These are phyloP conservation scores for Triticum monococcum DNA, from an alignment of 176 grass and related monocot genomes.

Conservation along the genomic window DNA sequence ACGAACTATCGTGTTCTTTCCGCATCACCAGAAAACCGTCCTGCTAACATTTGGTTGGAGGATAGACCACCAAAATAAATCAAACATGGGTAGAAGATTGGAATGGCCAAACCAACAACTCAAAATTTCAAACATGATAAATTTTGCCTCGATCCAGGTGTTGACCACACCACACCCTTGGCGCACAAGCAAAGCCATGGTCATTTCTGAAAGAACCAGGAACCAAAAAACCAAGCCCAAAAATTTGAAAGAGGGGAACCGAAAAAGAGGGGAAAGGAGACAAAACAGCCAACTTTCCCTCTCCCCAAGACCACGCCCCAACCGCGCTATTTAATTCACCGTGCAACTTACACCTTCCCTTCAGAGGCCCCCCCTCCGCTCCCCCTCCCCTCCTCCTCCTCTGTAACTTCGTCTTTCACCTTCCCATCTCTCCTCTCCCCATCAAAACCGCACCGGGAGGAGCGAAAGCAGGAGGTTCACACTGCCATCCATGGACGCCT, in stretches of 20 bases:
- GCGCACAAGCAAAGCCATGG: background rate
- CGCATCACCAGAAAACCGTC: no score
- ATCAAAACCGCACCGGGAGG: constrained; percentile 7
- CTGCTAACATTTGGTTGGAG: no score
- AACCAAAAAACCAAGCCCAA: constrained; percentile 14
- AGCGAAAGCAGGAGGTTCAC: no score
- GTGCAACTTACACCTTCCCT: constrained; percentile 2
- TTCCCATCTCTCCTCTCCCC: background rate
- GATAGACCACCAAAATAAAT: background rate
- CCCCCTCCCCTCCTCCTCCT: background rate
- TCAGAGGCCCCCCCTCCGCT: background rate
- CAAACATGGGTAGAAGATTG: background rate
- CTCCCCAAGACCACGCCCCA: constrained; percentile 20
- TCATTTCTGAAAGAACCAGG: no score
- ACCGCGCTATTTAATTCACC: constrained; percentile 22
- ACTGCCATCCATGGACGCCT: constrained; percentile 53
- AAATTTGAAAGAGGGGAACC: constrained; percentile 19
- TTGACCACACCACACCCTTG: background rate
- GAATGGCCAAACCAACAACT: background rate
- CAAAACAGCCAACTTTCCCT: constrained; percentile 19
- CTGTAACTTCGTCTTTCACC: constrained; percentile 16
- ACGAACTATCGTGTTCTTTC: no score
- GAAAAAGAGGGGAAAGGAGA: constrained; percentile 1
- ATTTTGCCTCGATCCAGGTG: background rate
- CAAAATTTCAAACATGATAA: background rate